Evolutionary conservation across 148 eudicot species (phyloP).

Genomic region (Rhododendron williamsianum): DNA sequence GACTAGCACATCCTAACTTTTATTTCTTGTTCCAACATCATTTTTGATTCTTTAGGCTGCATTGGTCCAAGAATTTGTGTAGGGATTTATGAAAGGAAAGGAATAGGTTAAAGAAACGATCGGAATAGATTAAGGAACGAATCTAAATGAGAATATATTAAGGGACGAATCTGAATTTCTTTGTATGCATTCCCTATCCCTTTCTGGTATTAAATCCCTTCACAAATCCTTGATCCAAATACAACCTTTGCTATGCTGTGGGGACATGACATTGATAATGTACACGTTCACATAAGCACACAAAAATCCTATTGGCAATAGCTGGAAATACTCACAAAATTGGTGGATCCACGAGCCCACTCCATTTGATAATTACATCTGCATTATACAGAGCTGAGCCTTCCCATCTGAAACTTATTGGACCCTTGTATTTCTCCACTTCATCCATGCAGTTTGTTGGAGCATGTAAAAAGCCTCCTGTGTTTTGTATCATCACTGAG

Average conservation of each 20-base stretch:
- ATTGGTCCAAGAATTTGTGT: neutral
- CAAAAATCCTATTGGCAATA: conserved; percentile 1
- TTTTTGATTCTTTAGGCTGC: neutral
- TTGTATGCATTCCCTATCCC: neutral
- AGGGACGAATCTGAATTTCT: neutral
- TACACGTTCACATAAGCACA: neutral
- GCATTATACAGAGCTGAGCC: neutral
- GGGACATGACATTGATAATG: neutral
- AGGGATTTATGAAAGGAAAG: neutral
- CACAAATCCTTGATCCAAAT: neutral
- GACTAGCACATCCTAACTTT: neutral
- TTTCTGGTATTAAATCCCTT: neutral
- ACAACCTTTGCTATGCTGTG: neutral
- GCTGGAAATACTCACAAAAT: neutral
- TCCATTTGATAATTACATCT: neutral
- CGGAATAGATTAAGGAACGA: neutral
- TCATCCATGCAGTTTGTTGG: conserved; percentile 63
- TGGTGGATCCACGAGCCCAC: neutral
- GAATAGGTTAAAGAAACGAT: neutral
- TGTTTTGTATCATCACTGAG: conserved; percentile 93
- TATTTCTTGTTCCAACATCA: neutral
- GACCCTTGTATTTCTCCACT: conserved; percentile 9
- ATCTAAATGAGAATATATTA: neutral
- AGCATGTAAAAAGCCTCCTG: conserved; percentile 96
- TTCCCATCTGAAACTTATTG: neutral